A percentile compares a stretch with the other conserved stretches of the same genome.
Conservation (phyloP, 2,329 filamentous ascomycete genomes). For the Epichloe glyceriae region DNA sequence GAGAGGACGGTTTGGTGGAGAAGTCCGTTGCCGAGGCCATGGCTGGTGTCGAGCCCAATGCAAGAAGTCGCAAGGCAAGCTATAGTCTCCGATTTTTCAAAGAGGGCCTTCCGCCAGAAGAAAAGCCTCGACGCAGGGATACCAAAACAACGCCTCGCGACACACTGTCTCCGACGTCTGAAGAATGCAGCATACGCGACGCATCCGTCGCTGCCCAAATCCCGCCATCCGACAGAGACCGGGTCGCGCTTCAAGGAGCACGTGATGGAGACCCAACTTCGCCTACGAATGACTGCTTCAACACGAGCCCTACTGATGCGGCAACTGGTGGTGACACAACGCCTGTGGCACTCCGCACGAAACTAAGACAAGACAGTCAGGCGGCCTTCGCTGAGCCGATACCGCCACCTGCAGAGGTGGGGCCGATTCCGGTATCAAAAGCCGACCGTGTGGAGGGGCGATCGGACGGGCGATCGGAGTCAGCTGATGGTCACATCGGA, state of each 20-base stretch:
- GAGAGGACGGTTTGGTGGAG: constrained; percentile 45
- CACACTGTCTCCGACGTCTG: constrained; percentile 25
- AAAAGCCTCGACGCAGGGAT: constrained; percentile 42
- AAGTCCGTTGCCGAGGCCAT: constrained; percentile 51
- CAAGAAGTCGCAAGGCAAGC: constrained; percentile 53
- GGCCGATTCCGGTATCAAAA: constrained; percentile 12
- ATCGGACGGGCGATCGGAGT: constrained; percentile 23
- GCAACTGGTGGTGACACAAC: constrained; percentile 3
- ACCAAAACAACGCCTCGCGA: constrained; percentile 24
- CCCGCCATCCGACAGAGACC: not conserved
- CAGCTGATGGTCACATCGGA: constrained; percentile 24
- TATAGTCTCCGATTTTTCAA: constrained; percentile 56
- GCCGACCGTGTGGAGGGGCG: constrained; percentile 18
- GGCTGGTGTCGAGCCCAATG: constrained; percentile 47
- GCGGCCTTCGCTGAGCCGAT: constrained; percentile 10
- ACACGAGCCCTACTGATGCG: constrained; percentile 5
- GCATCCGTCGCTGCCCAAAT: not conserved
- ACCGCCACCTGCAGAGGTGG: constrained; percentile 11
- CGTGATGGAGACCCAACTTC: constrained; percentile 1
- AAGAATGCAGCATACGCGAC: constrained; percentile 13
- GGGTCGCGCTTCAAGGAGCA: not conserved
- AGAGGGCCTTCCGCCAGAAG: constrained; percentile 47
- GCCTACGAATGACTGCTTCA: constrained; percentile 9
- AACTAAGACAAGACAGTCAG: constrained; percentile 10
- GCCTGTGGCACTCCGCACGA: constrained; percentile 8